Evolutionary conservation across 345 rosid species (phyloP).

Genomic region (Orychophragmus violaceus): DNA sequence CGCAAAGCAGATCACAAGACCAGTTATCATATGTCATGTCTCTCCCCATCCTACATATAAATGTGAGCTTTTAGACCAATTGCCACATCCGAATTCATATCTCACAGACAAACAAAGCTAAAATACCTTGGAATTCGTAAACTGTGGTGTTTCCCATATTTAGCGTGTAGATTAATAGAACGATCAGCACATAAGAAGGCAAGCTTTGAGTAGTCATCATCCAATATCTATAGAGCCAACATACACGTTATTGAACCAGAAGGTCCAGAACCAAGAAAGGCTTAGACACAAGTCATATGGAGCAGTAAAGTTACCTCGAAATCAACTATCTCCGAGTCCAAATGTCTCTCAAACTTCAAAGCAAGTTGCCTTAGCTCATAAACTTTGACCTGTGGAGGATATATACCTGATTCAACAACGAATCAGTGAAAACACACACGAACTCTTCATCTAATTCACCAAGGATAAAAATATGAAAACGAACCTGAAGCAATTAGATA

Average conservation of each 20-base stretch:
- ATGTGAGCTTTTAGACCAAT: neutral
- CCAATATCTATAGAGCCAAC: slow-evolving; percentile 49
- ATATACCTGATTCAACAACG: slow-evolving; percentile 46
- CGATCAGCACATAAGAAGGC: slow-evolving; percentile 93
- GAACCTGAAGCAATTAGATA: slow-evolving; percentile 78
- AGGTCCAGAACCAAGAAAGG: slow-evolving; percentile 28
- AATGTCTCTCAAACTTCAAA: slow-evolving; percentile 87
- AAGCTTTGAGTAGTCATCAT: slow-evolving; percentile 82
- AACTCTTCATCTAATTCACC: neutral
- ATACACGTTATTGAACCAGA: neutral
- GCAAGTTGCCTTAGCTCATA: slow-evolving; percentile 68
- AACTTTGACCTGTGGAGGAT: slow-evolving; percentile 91
- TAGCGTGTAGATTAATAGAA: slow-evolving; percentile 78
- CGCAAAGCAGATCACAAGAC: slow-evolving; percentile 97
- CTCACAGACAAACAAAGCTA: neutral
- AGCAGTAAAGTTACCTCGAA: slow-evolving; percentile 48
- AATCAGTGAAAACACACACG: slow-evolving; percentile 1
- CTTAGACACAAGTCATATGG: neutral
- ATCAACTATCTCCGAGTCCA: slow-evolving; percentile 81
- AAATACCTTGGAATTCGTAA: slow-evolving; percentile 81
- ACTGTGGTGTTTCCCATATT: slow-evolving; percentile 77
- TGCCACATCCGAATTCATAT: neutral
- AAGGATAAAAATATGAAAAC: neutral
- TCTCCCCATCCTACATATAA: slow-evolving; percentile 79
- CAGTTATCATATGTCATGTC: slow-evolving; percentile 76